phyloP scores from a whole-genome alignment of 2,329 filamentous ascomycete genomes.

The Simplicillium aogashimaense region DNA sequence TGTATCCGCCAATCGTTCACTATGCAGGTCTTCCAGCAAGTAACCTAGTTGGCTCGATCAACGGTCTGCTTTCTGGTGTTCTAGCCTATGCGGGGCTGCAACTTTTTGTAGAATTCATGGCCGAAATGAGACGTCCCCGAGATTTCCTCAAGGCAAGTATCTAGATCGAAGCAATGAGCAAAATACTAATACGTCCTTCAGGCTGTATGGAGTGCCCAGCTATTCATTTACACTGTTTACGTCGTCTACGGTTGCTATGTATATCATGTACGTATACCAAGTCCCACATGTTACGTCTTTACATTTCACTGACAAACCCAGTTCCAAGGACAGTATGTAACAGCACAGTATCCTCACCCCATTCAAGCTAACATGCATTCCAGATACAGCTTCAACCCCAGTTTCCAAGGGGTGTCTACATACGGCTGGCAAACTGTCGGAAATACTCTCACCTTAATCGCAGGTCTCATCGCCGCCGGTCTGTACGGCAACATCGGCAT shows the following conservation, averaged over 20 bases:
- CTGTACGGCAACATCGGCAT: conserved; percentile 46
- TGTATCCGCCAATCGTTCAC: conserved; percentile 28
- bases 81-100: conserved; percentile 50
- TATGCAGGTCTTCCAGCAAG: conserved; percentile 22
- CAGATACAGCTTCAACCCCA: conserved; percentile 22
- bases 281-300: background rate
- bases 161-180: background rate
- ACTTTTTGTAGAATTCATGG: conserved; percentile 47
- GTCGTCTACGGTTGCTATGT: conserved; percentile 28
- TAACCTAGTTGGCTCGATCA: conserved; percentile 23
- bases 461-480: conserved; percentile 33
- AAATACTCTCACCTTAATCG: conserved; percentile 32
- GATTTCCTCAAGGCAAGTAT: conserved; percentile 30
- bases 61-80: conserved; percentile 25
- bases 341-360: background rate
- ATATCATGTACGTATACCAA: conserved; percentile 11
- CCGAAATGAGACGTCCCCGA: conserved; percentile 34
- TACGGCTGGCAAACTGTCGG: conserved; percentile 33
- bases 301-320: conserved; percentile 7
- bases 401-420: conserved; percentile 28
- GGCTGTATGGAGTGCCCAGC: conserved; percentile 23
- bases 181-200: background rate
- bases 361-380: background rate
- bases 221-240: conserved; percentile 31
- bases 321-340: conserved; percentile 37